These are phyloP conservation scores for Glycine tomentella DNA, from an alignment of 306 rosid species.

Conservation along the genomic window DNA sequence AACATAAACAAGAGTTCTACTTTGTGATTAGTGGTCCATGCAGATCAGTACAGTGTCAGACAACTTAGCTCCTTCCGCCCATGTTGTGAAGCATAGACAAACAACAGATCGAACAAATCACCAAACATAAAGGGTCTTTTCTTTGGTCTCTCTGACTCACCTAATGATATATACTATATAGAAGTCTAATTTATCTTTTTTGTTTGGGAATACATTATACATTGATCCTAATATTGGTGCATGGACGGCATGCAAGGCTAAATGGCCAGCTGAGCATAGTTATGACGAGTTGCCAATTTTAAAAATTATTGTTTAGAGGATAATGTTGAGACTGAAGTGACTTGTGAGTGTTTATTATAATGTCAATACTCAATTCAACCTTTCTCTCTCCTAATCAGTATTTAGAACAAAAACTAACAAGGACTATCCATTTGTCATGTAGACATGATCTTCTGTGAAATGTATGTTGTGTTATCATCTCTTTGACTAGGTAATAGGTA, in stretches of 20 bases:
- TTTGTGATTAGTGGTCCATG: conserved; percentile 10
- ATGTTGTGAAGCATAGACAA: conserved; percentile 13
- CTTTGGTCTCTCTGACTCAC: neutral
- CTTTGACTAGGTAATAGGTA: conserved; percentile 2
- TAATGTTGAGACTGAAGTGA: conserved; percentile 17
- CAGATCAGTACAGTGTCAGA: neutral
- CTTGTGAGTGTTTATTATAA: conserved; percentile 15
- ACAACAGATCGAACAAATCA: conserved; percentile 10
- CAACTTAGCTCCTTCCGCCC: conserved; percentile 42
- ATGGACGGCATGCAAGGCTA: conserved; percentile 51
- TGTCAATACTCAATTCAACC: neutral
- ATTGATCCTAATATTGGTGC: conserved; percentile 5
- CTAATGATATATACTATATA: neutral
- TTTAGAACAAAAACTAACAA: neutral
- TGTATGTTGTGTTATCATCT: neutral
- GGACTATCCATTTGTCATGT: conserved; percentile 46
- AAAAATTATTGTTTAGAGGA: conserved; percentile 14
- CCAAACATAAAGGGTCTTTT: neutral
- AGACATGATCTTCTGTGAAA: neutral
- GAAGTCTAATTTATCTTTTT: conserved; percentile 17
- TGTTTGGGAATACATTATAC: neutral
- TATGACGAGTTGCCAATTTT: neutral
- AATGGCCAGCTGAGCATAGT: conserved; percentile 46
- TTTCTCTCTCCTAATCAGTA: conserved; percentile 25
- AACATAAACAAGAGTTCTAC: conserved; percentile 4